These are phyloP conservation scores for Blastobotrys indianensis DNA, from an alignment of 1,139 yeast genomes.

Conservation along the genomic window DNA sequence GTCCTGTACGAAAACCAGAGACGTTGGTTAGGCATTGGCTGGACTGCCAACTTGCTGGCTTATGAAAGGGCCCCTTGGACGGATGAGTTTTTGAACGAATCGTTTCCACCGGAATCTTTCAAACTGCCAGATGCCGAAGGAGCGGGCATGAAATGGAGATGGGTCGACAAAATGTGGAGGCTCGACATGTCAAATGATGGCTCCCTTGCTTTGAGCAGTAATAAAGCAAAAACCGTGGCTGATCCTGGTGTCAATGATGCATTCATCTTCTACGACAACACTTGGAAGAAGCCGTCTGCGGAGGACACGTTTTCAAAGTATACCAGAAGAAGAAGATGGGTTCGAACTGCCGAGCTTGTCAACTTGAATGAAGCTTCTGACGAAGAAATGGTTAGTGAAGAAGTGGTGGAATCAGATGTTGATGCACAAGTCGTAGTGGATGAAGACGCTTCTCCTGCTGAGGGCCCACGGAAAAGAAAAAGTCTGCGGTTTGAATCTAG, in stretches of 20 bases:
- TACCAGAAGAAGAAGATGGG: constrained; percentile 93
- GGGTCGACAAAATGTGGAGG: constrained; percentile 93
- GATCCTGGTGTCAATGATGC: constrained; percentile 81
- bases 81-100: constrained; percentile 86
- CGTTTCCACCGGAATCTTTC: constrained; percentile 69
- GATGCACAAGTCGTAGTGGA: background rate
- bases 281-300: constrained; percentile 88
- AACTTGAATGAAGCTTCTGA: constrained; percentile 12
- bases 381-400: background rate
- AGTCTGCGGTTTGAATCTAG: constrained; percentile 11
- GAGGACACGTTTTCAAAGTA: constrained; percentile 87
- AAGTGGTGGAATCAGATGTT: background rate
- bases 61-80: constrained; percentile 97
- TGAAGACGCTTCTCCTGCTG: background rate
- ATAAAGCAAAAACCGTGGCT: constrained; percentile 62
- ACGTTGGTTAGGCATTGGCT: constrained; percentile 96
- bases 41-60: constrained; percentile 87
- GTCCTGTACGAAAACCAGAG: constrained; percentile 95
- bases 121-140: constrained; percentile 71
- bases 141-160: constrained; percentile 77
- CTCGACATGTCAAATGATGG: constrained; percentile 87
- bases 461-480: constrained; percentile 5
- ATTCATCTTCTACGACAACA: constrained; percentile 79
- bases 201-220: constrained; percentile 62
- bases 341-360: constrained; percentile 84